Evolutionary conservation across 2,329 filamentous ascomycete genomes (phyloP).

Genomic region (Diaporthe aspalathi): DNA sequence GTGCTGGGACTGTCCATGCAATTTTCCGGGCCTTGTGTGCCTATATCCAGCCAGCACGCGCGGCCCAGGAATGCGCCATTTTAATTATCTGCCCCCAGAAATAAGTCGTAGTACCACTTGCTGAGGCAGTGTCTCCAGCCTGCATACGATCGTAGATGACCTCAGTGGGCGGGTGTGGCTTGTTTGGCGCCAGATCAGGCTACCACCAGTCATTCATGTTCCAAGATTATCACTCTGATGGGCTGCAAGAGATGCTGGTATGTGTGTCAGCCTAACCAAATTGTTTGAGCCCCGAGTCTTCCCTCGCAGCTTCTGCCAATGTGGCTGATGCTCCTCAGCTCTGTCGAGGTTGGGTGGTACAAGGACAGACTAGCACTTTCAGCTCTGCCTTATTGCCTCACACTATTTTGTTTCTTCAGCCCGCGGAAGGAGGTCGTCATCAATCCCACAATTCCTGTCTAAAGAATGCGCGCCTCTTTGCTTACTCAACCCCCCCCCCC

Average conservation of each 20-base stretch:
- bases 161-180: background rate
- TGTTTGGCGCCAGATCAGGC: background rate
- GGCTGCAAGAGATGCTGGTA: background rate
- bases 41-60: background rate
- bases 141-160: background rate
- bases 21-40: background rate
- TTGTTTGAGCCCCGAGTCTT: background rate
- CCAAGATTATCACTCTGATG: background rate
- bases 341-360: background rate
- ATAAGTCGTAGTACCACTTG: background rate
- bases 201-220: background rate
- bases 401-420: background rate
- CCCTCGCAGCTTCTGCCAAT: too few relatives aligned
- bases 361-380: background rate
- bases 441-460: background rate
- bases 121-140: conserved; percentile 17
- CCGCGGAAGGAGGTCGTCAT: background rate
- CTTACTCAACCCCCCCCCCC: background rate
- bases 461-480: background rate
- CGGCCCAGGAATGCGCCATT: background rate
- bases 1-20: background rate
- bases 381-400: conserved; percentile 1
- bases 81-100: background rate
- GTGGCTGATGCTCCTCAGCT: conserved; percentile 12
- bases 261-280: background rate